These are phyloP conservation scores for Rubia peregrina DNA, from an alignment of 305 asterid species.

Conservation along the genomic window DNA sequence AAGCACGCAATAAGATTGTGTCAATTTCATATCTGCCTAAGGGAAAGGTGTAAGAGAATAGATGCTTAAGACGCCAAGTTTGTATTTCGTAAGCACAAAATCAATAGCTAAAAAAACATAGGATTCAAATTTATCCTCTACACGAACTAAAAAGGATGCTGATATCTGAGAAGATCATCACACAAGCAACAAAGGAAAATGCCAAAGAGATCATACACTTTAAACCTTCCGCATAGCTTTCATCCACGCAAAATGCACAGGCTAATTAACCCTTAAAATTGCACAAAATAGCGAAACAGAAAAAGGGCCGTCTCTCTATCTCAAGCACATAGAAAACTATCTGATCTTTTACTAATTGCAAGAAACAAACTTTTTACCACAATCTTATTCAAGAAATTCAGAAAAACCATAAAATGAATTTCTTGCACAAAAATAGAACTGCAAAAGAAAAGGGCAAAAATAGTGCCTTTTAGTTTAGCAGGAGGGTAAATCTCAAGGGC, in stretches of 20 bases:
- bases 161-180: not conserved
- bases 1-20: not conserved
- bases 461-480: conserved; percentile 63
- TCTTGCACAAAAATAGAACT: not conserved
- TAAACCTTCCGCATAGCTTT: not conserved
- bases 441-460: not conserved
- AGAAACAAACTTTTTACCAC: not conserved
- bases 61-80: not conserved
- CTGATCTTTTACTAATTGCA: not conserved
- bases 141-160: not conserved
- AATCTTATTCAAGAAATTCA: not conserved
- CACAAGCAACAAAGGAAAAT: not conserved
- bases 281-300: not conserved
- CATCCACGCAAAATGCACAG: not conserved
- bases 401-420: not conserved
- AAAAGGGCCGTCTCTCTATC: not conserved
- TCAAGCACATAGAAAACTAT: not conserved
- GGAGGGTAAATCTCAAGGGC: conserved; percentile 92
- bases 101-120: not conserved
- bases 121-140: not conserved
- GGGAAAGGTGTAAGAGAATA: not conserved
- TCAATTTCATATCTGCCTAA: not conserved
- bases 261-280: not conserved
- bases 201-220: not conserved
- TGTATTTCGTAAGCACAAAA: not conserved